Base-by-base conservation (phyloP, 257 asterid species). In the Rehmannia glutinosa region DNA sequence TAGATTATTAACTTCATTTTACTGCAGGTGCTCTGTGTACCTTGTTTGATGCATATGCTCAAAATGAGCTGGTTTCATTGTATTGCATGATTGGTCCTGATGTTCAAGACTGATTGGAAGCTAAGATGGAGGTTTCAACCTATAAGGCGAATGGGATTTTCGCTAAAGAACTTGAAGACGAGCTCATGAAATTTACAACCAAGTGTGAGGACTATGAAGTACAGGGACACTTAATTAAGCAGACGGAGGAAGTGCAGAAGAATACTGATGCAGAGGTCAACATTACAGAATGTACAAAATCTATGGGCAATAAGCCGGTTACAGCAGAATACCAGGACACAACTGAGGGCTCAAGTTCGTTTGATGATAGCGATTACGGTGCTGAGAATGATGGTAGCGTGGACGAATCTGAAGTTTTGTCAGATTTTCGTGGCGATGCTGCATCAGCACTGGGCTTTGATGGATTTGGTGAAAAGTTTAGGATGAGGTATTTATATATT, bases 341-440 rank as follows among this genome's bases (percentile, higher is more conserved):
- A 72, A 83, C 96, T 2, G 96, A 86, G 75, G 70, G 76, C 80
- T 88, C 93, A 2, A 91, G 97, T 76, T 91, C 96, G n/a, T 91
- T 88, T 57, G 88, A 73, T 30, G 85, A 70, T 62, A 77, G 86
- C 41, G 76, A 69, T 66, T 84, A 81, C 27, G 86, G 69, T 61
- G n/a, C 46, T 20, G 95, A 86, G 39, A 66, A 73, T 74, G 63
- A 50, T 15, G 78, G 66, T 28, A 46, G 66, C 66, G 45, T 71
- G 39, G 71, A 63, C 16, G 80, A 82, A 55, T 57, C 76, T 64
- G 91, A 90, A 70, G 86, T 67, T 69, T 68, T 36, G 4, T 75
- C 88, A 8, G 72, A 62, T 47, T 73, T 84, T 55, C 68, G 28
- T 36, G 86, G 71, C 43, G 87, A 85, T n/a, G n/a, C n/a, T n/a